Percentiles rank a stretch among this genome's conserved stretches.
Conservation (phyloP, 768 basidiomycete genomes). For the Lactarius hatsudake region DNA sequence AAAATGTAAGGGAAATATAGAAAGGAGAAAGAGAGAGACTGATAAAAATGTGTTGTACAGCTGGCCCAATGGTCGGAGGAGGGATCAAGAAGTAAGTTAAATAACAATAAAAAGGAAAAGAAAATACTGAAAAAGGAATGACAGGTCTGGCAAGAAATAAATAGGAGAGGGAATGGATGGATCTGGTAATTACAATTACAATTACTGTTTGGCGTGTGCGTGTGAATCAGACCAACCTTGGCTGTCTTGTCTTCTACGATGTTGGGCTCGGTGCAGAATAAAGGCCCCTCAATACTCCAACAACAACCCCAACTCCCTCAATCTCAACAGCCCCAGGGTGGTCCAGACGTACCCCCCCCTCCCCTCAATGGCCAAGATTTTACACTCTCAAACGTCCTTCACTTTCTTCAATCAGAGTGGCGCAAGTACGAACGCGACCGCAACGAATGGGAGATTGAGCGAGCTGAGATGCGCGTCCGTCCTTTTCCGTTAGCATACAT, state of each 20-base stretch:
- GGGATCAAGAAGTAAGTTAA: slow-evolving; percentile 82
- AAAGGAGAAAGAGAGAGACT: slow-evolving; percentile 18
- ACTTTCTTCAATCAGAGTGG: slow-evolving; percentile 99
- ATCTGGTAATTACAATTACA: neutral
- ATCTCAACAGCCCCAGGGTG: slow-evolving; percentile 52
- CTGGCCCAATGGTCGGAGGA: slow-evolving; percentile 58
- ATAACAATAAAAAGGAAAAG: neutral
- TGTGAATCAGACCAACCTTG: neutral
- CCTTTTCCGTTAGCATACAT: slow-evolving; percentile 6
- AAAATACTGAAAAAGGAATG: neutral
- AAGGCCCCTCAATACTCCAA: slow-evolving; percentile 40
- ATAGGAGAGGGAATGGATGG: neutral
- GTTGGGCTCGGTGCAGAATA: slow-evolving; percentile 62
- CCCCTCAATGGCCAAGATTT: slow-evolving; percentile 90
- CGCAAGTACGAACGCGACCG: slow-evolving; percentile 95
- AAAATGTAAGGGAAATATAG: slow-evolving; percentile 44
- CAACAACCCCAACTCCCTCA: slow-evolving; percentile 54
- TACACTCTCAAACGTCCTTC: slow-evolving; percentile 90
- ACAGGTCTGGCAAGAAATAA: slow-evolving; percentile 73
- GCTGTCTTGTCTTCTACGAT: slow-evolving; percentile 44
- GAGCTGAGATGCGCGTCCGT: slow-evolving; percentile 97
- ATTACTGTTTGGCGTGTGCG: neutral
- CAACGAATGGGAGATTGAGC: slow-evolving; percentile 99
- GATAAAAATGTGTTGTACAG: slow-evolving; percentile 37
- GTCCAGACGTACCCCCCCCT: slow-evolving; percentile 58